Evolutionary conservation across 2,329 filamentous ascomycete genomes (phyloP), one percentile per base, ranked within the genome.

Genomic region (Mycogone perniciosa): DNA sequence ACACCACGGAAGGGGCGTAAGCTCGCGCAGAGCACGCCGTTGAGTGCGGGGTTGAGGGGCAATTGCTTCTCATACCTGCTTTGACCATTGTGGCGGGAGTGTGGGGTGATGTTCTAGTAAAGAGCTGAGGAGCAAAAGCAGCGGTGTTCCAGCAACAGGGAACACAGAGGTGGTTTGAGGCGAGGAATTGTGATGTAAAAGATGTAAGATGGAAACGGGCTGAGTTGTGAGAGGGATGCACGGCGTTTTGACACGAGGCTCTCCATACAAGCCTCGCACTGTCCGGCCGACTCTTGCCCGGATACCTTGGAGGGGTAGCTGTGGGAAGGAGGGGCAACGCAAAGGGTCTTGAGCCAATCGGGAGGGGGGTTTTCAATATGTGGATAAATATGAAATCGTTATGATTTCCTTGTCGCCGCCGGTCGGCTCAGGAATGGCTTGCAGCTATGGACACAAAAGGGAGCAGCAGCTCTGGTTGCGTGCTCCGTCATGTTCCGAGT

Each of bases 41-140:
- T 37, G 37, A 41, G 44, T 51, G 52, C 48, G 52, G 52, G 52
- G 52, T 51, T 54, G 52, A 51, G 52, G 48, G 51, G 47, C 51
- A 53, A 39, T 13, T 27, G 29, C 5, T 6, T 27, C 11, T 10
- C 47, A 45, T 51, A 54, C 52, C 52, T 44, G 52, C 52, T 51
- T 54, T 54, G 44, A 54, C 52, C 52, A 54, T 54, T 30, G 40
- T 54, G 40, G 33, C 41, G 47, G 44, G 26, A 42, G 40, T 47
- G n/a, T 13, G 42, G 40, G n/a, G 41, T 5, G 29, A 8, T 45
- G n/a, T 35, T 46, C 10, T 40, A 38, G 5, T 26, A 11, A 30
- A 13, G 13, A 26, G 27, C n/a, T 26, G 26, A 43, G 6, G 41
- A 31, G 41, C 30, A 31, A 11, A 44, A 6, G 39, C 6, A 42